Base-by-base conservation (phyloP, 2,329 filamentous ascomycete genomes). In the Epichloe uncinata region DNA sequence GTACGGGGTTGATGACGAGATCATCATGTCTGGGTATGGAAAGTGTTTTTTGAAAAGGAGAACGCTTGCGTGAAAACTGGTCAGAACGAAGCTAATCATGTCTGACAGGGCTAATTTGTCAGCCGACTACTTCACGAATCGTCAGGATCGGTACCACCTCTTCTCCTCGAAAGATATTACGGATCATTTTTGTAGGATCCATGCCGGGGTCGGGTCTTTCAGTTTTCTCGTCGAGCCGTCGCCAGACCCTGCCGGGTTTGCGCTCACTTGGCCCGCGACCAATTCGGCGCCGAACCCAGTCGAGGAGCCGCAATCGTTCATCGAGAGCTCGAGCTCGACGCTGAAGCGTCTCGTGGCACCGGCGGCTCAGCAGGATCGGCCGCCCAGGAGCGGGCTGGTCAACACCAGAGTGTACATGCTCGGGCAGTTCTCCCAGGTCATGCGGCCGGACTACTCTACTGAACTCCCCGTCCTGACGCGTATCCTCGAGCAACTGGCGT, bases 71-170 rank as follows among this genome's bases (percentile, higher is more conserved):
- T 9, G 6, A 18, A 18, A 22, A 22, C 11, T 34, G 13, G 30
- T 37, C 35, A 18, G 26, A 18, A 30, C 4, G 33, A 4, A 34
- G 37, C 43, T 52, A 20, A 38, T 18, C 12, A 35, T 9, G 20
- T n/a, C 12, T 3, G 11, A 5, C 37, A 75, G 73, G 7, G 93
- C 93, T 15, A 98, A 98, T 58, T 70, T 98, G 6, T 95, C 88
- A 0, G 79, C 77, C 42, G 91, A 98, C 62, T 98, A 98, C 67
- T 98, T 98, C 60, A 95, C 89, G 38, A 93, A 97, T 59, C 82
- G 93, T 11, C 85, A 97, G 60, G 93, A 98, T 64, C 77, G 93
- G 48, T 98, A 98, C 59, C 93, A 98, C 63, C 69, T 97, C 36
- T 95, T 97, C 67, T 79, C 79, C 0, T 94, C 86, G 0, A 78